Evolutionary conservation across 2,329 filamentous ascomycete genomes (phyloP).

Genomic region (Alternaria consortialis): DNA sequence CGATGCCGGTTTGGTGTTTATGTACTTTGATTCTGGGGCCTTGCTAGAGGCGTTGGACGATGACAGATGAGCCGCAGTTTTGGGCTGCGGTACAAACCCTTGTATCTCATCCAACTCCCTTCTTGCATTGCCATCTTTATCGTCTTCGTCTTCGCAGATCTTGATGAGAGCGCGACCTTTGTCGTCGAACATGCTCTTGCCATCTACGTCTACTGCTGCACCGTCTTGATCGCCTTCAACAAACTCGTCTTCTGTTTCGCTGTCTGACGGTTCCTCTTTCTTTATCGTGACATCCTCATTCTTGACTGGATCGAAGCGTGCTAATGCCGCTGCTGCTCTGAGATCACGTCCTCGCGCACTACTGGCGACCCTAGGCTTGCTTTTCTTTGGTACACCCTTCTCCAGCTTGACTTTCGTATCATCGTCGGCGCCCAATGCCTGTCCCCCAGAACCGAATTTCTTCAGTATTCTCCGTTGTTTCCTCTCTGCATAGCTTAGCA

Average conservation of each 20-base stretch:
- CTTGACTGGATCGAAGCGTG: constrained; percentile 69
- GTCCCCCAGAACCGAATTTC: constrained; percentile 78
- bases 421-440: constrained; percentile 74
- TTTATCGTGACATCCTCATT: constrained; percentile 53
- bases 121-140: constrained; percentile 46
- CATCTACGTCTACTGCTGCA: constrained; percentile 71
- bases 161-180: constrained; percentile 73
- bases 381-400: constrained; percentile 67
- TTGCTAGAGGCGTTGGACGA: background rate
- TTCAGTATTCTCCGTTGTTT: constrained; percentile 76
- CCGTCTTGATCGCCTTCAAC: constrained; percentile 50
- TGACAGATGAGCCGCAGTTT: constrained; percentile 1
- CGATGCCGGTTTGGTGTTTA: background rate
- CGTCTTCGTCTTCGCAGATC: constrained; percentile 76
- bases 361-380: constrained; percentile 76
- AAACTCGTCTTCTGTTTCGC: constrained; percentile 48
- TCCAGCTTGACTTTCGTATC: constrained; percentile 72
- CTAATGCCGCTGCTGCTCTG: constrained; percentile 78
- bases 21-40: background rate
- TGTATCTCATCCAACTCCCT: constrained; percentile 75
- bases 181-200: constrained; percentile 69
- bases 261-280: constrained; percentile 48
- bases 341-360: constrained; percentile 79
- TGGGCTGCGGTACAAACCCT: constrained; percentile 47
- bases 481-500: constrained; percentile 73